Evolutionary conservation across 306 rosid species (phyloP).

Genomic region (Trifolium fragiferum): DNA sequence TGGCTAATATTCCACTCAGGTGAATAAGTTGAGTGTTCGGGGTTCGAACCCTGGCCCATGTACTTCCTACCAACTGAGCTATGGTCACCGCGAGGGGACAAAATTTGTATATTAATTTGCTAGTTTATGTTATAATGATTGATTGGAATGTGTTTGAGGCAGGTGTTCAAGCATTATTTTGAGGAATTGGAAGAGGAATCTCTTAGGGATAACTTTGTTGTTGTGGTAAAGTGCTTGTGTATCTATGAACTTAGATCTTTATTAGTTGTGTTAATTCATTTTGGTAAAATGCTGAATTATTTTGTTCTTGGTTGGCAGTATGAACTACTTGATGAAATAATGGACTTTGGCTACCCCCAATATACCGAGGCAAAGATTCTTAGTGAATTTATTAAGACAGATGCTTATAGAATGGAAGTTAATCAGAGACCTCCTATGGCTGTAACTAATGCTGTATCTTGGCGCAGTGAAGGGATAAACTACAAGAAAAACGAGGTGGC

Average conservation of each 20-base stretch:
- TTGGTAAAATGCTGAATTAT: slow-evolving; percentile 10
- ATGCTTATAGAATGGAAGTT: slow-evolving; percentile 98
- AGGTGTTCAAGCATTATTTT: slow-evolving; percentile 97
- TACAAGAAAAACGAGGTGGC: slow-evolving; percentile 97
- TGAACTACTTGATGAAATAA: slow-evolving; percentile 93
- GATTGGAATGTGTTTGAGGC: slow-evolving; percentile 37
- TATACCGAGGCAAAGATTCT: slow-evolving; percentile 95
- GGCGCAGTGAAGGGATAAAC: slow-evolving; percentile 97
- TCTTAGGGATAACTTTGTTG: slow-evolving; percentile 96
- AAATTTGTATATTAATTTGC: background rate
- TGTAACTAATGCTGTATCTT: slow-evolving; percentile 97
- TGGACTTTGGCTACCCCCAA: slow-evolving; percentile 99
- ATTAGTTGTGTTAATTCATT: slow-evolving; percentile 6
- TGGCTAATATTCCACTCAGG: no score
- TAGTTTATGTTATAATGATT: background rate
- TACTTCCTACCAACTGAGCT: no score
- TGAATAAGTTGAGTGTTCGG: no score
- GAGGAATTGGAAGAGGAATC: slow-evolving; percentile 98
- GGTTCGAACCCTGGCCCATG: no score
- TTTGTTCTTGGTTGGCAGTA: slow-evolving; percentile 62
- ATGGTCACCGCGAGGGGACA: background rate
- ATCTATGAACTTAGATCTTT: background rate
- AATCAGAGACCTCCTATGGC: slow-evolving; percentile 99
- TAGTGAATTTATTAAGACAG: slow-evolving; percentile 97
- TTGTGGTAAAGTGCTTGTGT: slow-evolving; percentile 69